Conservation (phyloP, 257 asterid genomes). For the Solanum pennellii region DNA sequence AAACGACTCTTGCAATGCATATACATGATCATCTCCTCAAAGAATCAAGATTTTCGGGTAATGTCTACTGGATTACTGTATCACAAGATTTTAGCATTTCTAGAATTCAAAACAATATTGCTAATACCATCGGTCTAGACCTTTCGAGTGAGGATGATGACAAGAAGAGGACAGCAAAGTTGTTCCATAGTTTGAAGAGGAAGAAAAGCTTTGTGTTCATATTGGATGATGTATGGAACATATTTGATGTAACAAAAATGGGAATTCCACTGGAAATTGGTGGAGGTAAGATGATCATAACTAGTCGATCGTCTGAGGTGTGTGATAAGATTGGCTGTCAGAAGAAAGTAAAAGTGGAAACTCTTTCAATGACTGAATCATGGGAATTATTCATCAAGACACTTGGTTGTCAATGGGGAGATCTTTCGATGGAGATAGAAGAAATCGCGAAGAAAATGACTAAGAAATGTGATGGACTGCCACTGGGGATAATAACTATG, state of each 20-base stretch:
- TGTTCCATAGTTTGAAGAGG: neutral
- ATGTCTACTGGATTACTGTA: neutral
- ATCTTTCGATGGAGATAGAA: slow-evolving; percentile 5
- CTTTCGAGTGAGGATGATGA: neutral
- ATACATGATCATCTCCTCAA: neutral
- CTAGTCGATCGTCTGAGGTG: slow-evolving; percentile 1
- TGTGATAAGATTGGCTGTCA: slow-evolving; percentile 8
- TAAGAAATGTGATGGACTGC: slow-evolving; percentile 13
- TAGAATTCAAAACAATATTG: neutral
- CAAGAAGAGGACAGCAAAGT: neutral
- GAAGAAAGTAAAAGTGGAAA: slow-evolving; percentile 4
- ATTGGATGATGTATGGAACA: slow-evolving; percentile 8
- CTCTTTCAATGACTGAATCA: slow-evolving; percentile 6
- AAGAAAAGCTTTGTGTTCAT: neutral
- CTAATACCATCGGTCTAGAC: neutral
- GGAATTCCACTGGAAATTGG: neutral
- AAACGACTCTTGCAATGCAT: neutral
- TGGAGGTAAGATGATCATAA: slow-evolving; percentile 7
- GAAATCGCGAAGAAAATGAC: slow-evolving; percentile 10
- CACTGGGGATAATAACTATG: slow-evolving; percentile 8
- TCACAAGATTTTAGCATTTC: neutral
- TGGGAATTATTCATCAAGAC: slow-evolving; percentile 9
- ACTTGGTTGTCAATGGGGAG: neutral
- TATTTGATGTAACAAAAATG: neutral
- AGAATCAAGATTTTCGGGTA: neutral